Evolutionary conservation across 1,284 basidiomycete genomes (phyloP).

Genomic region (Volvariella volvacea): DNA sequence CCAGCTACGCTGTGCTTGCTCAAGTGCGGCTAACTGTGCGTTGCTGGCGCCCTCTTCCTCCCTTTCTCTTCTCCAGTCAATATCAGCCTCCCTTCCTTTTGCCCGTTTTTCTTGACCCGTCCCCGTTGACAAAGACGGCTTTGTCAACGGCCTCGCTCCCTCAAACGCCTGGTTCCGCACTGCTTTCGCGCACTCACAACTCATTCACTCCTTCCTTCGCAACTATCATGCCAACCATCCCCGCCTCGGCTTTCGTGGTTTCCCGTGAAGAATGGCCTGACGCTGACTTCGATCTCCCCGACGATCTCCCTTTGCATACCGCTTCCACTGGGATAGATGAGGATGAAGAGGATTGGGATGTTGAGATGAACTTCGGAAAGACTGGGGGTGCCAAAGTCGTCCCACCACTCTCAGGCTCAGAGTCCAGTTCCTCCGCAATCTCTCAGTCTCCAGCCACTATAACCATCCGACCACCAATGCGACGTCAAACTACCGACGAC

Average conservation of each 20-base stretch:
- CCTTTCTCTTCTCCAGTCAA: conserved; percentile 8
- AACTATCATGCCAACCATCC: conserved; percentile 47
- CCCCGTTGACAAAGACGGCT: conserved; percentile 15
- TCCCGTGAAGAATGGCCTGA: conserved; percentile 75
- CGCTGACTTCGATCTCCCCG: conserved; percentile 77
- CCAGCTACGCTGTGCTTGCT: conserved; percentile 3
- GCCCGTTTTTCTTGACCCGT: conserved; percentile 10
- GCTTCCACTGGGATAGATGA: conserved; percentile 56
- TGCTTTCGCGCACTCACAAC: conserved; percentile 9
- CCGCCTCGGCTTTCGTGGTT: conserved; percentile 46
- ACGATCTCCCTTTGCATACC: conserved; percentile 58
- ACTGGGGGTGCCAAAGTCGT: conserved; percentile 48
- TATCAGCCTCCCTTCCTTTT: conserved; percentile 6
- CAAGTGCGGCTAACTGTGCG: conserved; percentile 7
- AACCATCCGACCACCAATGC: conserved; percentile 58
- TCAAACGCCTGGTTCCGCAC: conserved; percentile 3
- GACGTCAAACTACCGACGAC: conserved; percentile 41
- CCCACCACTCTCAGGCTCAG: conserved; percentile 28
- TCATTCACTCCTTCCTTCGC: conserved; percentile 2
- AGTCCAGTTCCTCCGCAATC: conserved; percentile 19
- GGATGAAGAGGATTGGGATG: conserved; percentile 67
- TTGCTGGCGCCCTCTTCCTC: conserved; percentile 8
- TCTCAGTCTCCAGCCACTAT: conserved; percentile 29
- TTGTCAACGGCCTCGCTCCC: conserved; percentile 10
- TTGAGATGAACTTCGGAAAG: conserved; percentile 61